Evolutionary conservation across 129 eudicot species (phyloP).

Genomic region (Ambrosia trifida): DNA sequence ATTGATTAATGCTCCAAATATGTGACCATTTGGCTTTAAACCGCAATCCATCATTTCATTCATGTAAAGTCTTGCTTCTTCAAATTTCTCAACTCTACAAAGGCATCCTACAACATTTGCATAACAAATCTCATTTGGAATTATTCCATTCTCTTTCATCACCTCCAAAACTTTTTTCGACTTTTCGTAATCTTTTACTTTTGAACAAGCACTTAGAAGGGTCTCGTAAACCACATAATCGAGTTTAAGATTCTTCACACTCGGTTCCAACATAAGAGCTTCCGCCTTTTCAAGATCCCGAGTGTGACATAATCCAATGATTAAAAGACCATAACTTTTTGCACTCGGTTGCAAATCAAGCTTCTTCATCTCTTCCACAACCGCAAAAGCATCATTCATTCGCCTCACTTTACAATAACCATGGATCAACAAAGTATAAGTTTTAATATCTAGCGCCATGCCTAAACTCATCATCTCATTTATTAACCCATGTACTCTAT

Average conservation of each 20-base stretch:
- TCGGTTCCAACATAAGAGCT: conserved; percentile 25
- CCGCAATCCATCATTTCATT: conserved; percentile 40
- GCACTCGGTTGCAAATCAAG: conserved; percentile 56
- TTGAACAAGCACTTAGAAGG: conserved; percentile 29
- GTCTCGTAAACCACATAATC: conserved; percentile 28
- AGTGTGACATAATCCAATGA: conserved; percentile 55
- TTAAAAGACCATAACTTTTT: conserved; percentile 52
- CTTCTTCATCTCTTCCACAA: conserved; percentile 64
- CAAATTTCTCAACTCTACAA: conserved; percentile 31
- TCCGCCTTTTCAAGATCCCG: conserved; percentile 55
- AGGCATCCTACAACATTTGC: conserved; percentile 25
- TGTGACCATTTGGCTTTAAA: conserved; percentile 36
- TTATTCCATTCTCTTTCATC: conserved; percentile 33
- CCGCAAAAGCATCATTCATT: conserved; percentile 55
- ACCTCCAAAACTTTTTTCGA: conserved; percentile 24
- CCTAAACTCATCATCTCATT: conserved; percentile 55
- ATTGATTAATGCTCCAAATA: conserved; percentile 30
- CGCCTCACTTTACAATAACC: conserved; percentile 52
- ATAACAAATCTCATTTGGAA: conserved; percentile 31
- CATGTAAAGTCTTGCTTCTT: conserved; percentile 41
- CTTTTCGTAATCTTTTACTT: conserved; percentile 20
- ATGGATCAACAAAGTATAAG: conserved; percentile 53
- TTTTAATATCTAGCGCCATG: conserved; percentile 47
- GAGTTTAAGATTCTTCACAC: conserved; percentile 21
- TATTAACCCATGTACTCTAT: conserved; percentile 44